Base-by-base conservation (phyloP, 2,329 filamentous ascomycete genomes). In the Xylaria multiplex region DNA sequence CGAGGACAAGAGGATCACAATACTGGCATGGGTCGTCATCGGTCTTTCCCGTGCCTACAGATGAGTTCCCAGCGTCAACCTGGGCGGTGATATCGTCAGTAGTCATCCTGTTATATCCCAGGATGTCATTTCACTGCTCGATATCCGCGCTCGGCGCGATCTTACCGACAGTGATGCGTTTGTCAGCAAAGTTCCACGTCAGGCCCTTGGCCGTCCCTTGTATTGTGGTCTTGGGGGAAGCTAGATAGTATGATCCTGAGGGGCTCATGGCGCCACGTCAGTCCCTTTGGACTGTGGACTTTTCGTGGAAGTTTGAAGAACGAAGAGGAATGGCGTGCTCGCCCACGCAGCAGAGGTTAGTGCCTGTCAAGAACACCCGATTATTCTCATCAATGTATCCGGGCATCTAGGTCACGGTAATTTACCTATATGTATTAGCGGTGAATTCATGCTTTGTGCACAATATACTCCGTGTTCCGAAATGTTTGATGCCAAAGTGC, bases 401-500 rank as follows among this genome's bases (percentile, higher is more conserved):
- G 56, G 69, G 59, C 37, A 59, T 58, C 50, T 62, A 69, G 24
- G 62, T 62, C 16, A 55, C 63, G 30, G 48, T 59, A 60, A 46
- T 73, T 46, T 75, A 62, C 67, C 62, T 58, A 58, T 69, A 67
- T 22, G 22, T 22, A 22, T 71, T 70, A 49, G 69, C 68, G 19
- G 60, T 60, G 16, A 65, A 54, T 4, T 67, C 56, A 3, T 57
- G 46, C 52, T n/a, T 66, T 30, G 8, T 50, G 16, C 8, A 24
- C 16, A 50, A 32, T 6, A 50, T n/a, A 32, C 30, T n/a, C n/a
- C 11, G 68, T 48, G 9, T 54, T n/a, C 66, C 59, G 48, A 71
- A 70, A 45, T 62, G 60, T 32, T 70, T 66, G 30, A 69, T 69
- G 8, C 74, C 74, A 6, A 73, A 72, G 69, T 76, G 76, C 46